Evolutionary conservation across 2,329 filamentous ascomycete genomes (phyloP).

Genomic region (Aspergillus proliferans): DNA sequence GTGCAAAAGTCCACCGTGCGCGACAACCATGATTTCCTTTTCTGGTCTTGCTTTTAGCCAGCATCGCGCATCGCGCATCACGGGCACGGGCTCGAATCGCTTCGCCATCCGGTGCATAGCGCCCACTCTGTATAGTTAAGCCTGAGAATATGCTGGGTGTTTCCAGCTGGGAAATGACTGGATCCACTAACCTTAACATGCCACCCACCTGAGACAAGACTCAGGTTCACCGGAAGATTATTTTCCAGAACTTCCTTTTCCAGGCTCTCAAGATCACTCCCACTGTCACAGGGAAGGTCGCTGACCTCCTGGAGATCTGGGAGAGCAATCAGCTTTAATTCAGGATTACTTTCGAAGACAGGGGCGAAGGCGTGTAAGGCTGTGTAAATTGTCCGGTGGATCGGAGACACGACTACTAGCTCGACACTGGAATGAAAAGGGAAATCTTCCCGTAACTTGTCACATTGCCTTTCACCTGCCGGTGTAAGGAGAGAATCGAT

Average conservation of each 20-base stretch:
- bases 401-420: constrained; percentile 65
- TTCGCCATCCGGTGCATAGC: constrained; percentile 32
- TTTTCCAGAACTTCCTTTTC: constrained; percentile 50
- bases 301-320: constrained; percentile 71
- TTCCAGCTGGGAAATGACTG: neutral
- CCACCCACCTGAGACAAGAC: constrained; percentile 5
- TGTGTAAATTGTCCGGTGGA: constrained; percentile 70
- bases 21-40: constrained; percentile 11
- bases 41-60: constrained; percentile 11
- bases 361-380: constrained; percentile 59
- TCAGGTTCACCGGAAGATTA: constrained; percentile 49
- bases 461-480: constrained; percentile 64
- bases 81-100: constrained; percentile 19
- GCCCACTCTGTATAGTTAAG: constrained; percentile 20
- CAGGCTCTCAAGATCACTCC: constrained; percentile 51
- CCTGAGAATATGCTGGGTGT: constrained; percentile 24
- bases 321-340: constrained; percentile 52
- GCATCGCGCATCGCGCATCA: constrained; percentile 2
- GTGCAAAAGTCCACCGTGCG: constrained; percentile 13
- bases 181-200: constrained; percentile 3
- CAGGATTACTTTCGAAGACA: constrained; percentile 33
- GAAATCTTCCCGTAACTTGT: constrained; percentile 52
- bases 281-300: constrained; percentile 64
- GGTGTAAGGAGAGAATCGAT: constrained; percentile 67
- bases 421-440: constrained; percentile 56